Base-by-base conservation (phyloP, 176 grass and related monocot species). In the Secale cereale region DNA sequence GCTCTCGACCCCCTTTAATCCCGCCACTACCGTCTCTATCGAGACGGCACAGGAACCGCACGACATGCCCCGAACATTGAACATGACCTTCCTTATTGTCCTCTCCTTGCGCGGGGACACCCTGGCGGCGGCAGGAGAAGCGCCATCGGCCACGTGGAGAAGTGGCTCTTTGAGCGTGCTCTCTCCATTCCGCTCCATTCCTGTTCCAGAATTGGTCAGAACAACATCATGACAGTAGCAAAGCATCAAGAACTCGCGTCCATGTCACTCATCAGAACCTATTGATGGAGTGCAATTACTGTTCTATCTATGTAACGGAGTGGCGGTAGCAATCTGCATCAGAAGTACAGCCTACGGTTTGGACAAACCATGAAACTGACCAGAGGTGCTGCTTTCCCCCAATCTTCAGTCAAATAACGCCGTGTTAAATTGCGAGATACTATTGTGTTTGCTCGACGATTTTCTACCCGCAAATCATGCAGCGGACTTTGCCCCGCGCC, bases 1-100 rank as follows among this genome's bases (percentile, higher is more conserved):
- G 89, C 88, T 94, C 88, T 99, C 94, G 10, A 99, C 86, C 23
- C 97, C 97, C 73, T 91, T 83, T 78, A 99, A 87, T 35, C 76
- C 78, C 0, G 89, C 88, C 39, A 99, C 88, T 25, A 91, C 90
- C 0, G 97, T 89, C 85, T 99, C 94, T 64, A 96, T 99, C 37
- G 83, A 91, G 43, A 60, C 84, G 17, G 90, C 84, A 71, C 97
- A 94, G 39, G 97, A 99, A 22, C 93, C 90, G 11, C 93, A 99
- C 1, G 91, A 89, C 11, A 99, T 96, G 22, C 91, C 97, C 17
- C 87, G 77, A 36, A 99, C 85, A 71, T 64, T 96, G 84, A 99
- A 88, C 78, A 65, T 79, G 56, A 81, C 86, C 81, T 96, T 88
- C 81, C 64, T 91, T 0, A 71, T 92, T 70, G 83, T 92, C 61